These are phyloP conservation scores for Schizochytrium sp. DNA, from an alignment of 108 stramenopile species.

Conservation along the genomic window DNA sequence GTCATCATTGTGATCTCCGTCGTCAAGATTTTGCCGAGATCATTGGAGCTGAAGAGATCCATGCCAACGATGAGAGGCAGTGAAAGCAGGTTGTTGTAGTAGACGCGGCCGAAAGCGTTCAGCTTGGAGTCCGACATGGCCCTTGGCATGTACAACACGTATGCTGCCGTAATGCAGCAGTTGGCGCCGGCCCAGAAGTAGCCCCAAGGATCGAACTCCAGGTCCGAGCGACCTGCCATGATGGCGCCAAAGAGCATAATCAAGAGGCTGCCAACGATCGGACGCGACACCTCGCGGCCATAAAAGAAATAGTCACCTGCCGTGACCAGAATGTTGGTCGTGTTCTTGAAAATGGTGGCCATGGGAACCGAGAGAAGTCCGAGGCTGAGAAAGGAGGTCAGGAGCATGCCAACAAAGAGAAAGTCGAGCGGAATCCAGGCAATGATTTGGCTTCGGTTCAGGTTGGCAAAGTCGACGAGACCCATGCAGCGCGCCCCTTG, in stretches of 20 bases:
- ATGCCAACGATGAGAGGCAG: conserved; percentile 62
- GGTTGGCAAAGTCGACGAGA: conserved; percentile 58
- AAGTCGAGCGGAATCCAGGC: conserved; percentile 95
- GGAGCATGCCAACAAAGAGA: conserved; percentile 89
- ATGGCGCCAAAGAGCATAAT: conserved; percentile 85
- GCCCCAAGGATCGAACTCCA: conserved; percentile 60
- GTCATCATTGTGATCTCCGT: no score
- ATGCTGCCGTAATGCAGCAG: conserved; percentile 76
- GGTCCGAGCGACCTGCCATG: conserved; percentile 75
- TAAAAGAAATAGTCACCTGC: conserved; percentile 57
- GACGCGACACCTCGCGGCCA: conserved; percentile 53
- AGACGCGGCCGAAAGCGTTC: conserved; percentile 91
- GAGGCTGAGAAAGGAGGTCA: conserved; percentile 75
- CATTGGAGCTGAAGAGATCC: conserved; percentile 36
- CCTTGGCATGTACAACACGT: conserved; percentile 89
- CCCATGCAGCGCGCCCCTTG: conserved; percentile 32
- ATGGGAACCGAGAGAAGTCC: conserved; percentile 79
- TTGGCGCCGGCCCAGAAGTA: conserved; percentile 89
- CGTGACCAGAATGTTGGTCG: conserved; percentile 84
- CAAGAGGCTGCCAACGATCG: conserved; percentile 71
- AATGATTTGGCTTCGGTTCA: conserved; percentile 63
- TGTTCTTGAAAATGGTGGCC: conserved; percentile 94
- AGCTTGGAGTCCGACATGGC: conserved; percentile 83
- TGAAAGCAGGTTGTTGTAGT: conserved; percentile 93
- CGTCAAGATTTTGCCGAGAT: not conserved